Conservation (phyloP, 331 rosid genomes). For the Acacia concinna region DNA sequence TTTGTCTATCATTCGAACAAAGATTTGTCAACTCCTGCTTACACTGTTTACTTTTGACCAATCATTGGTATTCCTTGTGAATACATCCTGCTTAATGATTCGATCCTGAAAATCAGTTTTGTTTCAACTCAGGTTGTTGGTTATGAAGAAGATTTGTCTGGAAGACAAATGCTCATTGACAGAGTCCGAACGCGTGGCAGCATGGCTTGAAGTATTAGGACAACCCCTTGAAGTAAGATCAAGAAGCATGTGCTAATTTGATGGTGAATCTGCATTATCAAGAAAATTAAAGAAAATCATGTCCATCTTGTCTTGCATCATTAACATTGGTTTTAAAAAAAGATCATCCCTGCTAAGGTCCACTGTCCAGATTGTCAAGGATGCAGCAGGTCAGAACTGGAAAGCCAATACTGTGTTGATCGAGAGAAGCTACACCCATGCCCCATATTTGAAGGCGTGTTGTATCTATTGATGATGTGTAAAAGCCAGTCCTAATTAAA, state of each 20-base stretch:
- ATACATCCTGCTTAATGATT: conserved; percentile 29
- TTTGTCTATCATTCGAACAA: conserved; percentile 14
- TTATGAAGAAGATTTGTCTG: conserved; percentile 89
- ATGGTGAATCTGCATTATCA: conserved; percentile 22
- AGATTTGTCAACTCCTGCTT: conserved; percentile 1
- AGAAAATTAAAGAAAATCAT: conserved; percentile 24
- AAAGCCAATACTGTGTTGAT: conserved; percentile 20
- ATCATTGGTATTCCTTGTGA: conserved; percentile 21
- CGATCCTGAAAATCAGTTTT: conserved; percentile 17
- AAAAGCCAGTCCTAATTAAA: neutral
- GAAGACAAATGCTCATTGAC: conserved; percentile 94
- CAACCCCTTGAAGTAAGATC: neutral
- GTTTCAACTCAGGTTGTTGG: conserved; percentile 68
- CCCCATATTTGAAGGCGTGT: neutral
- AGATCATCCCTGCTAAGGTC: conserved; percentile 19
- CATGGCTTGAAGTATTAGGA: conserved; percentile 40
- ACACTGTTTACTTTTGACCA: neutral
- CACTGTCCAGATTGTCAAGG: conserved; percentile 28
- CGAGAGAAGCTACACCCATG: conserved; percentile 18
- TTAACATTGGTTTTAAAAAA: neutral
- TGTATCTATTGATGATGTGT: neutral
- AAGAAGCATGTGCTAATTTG: conserved; percentile 3
- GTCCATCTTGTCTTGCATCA: conserved; percentile 23
- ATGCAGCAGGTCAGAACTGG: conserved; percentile 18
- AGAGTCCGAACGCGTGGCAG: conserved; percentile 77